These are phyloP conservation scores for Eucalyptus tenuipes DNA, from an alignment of 345 rosid species.

Conservation along the genomic window DNA sequence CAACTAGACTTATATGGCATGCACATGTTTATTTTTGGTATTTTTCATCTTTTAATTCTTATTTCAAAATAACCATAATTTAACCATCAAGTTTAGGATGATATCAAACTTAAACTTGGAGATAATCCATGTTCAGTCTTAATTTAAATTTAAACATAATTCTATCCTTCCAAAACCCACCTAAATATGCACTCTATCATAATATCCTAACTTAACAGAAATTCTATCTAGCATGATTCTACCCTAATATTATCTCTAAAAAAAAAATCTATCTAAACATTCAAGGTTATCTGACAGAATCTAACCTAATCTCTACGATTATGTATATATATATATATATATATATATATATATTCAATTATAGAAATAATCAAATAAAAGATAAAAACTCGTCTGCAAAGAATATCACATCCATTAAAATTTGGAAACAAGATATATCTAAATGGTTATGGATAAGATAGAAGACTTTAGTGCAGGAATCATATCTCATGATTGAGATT, in stretches of 20 bases:
- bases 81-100: neutral
- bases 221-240: neutral
- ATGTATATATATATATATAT: no score
- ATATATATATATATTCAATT: no score
- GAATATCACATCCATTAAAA: neutral
- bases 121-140: neutral
- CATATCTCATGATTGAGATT: neutral
- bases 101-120: neutral
- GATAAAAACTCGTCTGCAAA: no score
- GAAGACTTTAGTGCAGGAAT: neutral
- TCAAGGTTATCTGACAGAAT: neutral
- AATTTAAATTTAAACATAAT: no score
- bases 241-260: neutral
- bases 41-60: neutral
- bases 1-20: neutral
- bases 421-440: neutral
- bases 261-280: neutral
- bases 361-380: no score
- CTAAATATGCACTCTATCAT: neutral
- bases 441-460: neutral
- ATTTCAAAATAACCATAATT: neutral
- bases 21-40: neutral
- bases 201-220: neutral
- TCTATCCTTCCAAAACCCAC: neutral
- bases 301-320: neutral